Evolutionary conservation across 257 asterid genomes (phyloP).

Genomic region (Lantana camara): DNA sequence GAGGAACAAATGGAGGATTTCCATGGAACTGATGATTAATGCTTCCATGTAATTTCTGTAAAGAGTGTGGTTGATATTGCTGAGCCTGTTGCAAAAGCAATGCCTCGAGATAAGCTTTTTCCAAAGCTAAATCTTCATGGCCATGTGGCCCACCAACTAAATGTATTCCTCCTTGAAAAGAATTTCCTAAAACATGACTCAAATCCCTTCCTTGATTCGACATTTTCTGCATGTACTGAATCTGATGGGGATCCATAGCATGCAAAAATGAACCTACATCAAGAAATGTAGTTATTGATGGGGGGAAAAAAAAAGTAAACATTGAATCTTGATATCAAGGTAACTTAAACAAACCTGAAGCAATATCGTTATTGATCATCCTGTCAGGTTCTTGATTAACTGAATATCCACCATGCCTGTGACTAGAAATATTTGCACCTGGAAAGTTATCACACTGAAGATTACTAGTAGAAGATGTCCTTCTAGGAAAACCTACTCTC

Average conservation of each 20-base stretch:
- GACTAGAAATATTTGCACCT: conserved; percentile 28
- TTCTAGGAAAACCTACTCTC: conserved; percentile 46
- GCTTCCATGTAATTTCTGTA: conserved; percentile 34
- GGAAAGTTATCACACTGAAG: conserved; percentile 49
- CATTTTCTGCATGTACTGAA: conserved; percentile 43
- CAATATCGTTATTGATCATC: conserved; percentile 24
- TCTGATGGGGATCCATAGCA: conserved; percentile 44
- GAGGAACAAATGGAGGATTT: conserved; percentile 34
- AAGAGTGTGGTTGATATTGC: conserved; percentile 47
- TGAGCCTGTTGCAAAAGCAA: conserved; percentile 60
- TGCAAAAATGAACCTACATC: conserved; percentile 50
- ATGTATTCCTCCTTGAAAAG: conserved; percentile 49
- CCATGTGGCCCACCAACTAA: conserved; percentile 40
- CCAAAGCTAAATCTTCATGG: conserved; percentile 52
- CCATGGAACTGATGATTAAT: conserved; percentile 43
- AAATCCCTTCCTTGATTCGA: conserved; percentile 38
- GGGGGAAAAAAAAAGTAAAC: not conserved
- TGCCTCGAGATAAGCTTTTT: conserved; percentile 69
- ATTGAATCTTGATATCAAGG: not conserved
- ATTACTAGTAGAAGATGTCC: conserved; percentile 56
- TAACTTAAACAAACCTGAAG: conserved; percentile 23
- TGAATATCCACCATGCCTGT: conserved; percentile 30
- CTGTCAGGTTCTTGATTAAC: conserved; percentile 29
- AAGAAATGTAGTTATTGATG: conserved; percentile 4
- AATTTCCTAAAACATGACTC: conserved; percentile 34